Base-by-base conservation (phyloP, 2,329 filamentous ascomycete genomes). In the Trichoderma oligosporum region DNA sequence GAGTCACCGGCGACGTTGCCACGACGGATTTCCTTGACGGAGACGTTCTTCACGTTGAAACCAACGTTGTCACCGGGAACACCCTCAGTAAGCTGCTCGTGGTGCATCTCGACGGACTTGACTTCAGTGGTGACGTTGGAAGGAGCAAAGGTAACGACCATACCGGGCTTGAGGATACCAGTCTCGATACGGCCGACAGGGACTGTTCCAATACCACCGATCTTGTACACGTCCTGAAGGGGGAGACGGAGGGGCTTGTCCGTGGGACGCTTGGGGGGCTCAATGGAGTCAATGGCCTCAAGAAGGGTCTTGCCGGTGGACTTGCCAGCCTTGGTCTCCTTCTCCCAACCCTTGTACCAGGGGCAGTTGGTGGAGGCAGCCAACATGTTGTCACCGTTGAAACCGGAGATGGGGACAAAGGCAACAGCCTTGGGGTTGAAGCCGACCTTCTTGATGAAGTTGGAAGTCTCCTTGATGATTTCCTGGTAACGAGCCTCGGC, bases 1-100 rank as follows among this genome's bases (percentile, higher is more conserved):
- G 90, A 93, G 91, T 99, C 94, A 91, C 91, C 91, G 73, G 89
- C 89, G 72, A 99, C 94, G 88, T 99, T 97, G 76, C 94, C 94
- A 96, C 94, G 94, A 82, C 94, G 94, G 76, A 99, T 96, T 79
- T 99, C 94, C 92, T 99, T 99, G 83, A 99, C 94, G 80, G 94
- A 97, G 74, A 99, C 94, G 94, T 99, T 99, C 92, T 99, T 99
- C 83, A 99, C 93, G 90, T 99, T 99, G 92, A 99, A 99, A 73
- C 94, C 94, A 78, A 99, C 94, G 85, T 99, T 99, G 90, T 99
- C 94, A 87, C 94, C 94, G 75, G 94, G 94, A 68, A 89, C 75
- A 89, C 94, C 94, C 86, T 96, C 88, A 67, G 77, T 63, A 70
- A 99, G 92, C 88, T 97, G 92, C 85, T 97, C 91, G 91, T 97